Evolutionary conservation across 2,329 filamentous ascomycete species (phyloP).

Genomic region (Clonostachys sp.): DNA sequence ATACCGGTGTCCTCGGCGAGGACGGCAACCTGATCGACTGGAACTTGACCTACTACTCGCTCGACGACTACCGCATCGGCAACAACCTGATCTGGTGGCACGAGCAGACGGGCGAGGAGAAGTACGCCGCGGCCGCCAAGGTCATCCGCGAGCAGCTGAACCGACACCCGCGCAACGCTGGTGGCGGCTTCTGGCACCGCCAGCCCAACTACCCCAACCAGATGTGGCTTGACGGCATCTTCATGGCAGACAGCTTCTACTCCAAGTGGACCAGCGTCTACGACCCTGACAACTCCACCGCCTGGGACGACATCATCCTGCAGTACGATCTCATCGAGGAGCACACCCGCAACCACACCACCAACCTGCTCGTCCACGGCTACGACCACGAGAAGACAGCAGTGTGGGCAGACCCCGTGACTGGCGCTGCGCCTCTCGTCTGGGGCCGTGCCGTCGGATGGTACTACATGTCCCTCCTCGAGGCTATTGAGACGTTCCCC

Average conservation of each 20-base stretch:
- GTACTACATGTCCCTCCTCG: constrained; percentile 47
- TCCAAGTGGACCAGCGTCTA: constrained; percentile 31
- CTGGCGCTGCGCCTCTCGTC: constrained; percentile 44
- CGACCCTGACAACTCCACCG: constrained; percentile 27
- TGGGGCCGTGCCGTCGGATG: constrained; percentile 52
- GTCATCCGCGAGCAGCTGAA: constrained; percentile 39
- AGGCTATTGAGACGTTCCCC: constrained; percentile 42
- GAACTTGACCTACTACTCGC: constrained; percentile 39
- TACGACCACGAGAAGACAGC: constrained; percentile 44
- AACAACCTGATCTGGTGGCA: constrained; percentile 47
- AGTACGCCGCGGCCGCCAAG: constrained; percentile 43
- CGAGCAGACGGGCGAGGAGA: constrained; percentile 34
- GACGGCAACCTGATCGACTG: constrained; percentile 42
- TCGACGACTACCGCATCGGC: constrained; percentile 48
- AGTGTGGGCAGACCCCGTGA: constrained; percentile 43
- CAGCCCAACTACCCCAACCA: constrained; percentile 41
- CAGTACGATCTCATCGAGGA: constrained; percentile 40
- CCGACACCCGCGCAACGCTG: constrained; percentile 40
- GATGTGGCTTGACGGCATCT: constrained; percentile 56
- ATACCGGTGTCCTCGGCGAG: constrained; percentile 12
- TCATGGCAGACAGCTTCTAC: constrained; percentile 41
- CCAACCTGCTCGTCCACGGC: constrained; percentile 45
- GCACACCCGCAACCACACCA: constrained; percentile 30
- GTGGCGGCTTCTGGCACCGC: constrained; percentile 50
- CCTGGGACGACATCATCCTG: constrained; percentile 35